Conservation (phyloP, 805 yeast genomes). For the Saccharomyces mikatae region DNA sequence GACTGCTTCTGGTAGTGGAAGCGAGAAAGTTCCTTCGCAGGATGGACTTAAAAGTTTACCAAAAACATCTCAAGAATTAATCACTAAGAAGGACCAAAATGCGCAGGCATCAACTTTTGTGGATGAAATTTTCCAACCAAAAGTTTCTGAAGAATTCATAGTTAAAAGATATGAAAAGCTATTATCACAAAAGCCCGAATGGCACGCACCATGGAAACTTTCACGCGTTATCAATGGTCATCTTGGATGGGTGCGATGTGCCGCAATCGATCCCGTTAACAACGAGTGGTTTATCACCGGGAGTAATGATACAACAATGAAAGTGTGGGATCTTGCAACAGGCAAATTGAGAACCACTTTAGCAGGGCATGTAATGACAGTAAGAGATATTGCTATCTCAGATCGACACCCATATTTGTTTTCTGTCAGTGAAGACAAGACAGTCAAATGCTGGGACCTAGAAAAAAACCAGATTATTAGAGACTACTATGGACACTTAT, state of each 20-base stretch:
- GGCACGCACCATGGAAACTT: conserved; percentile 66
- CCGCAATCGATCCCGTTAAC: conserved; percentile 68
- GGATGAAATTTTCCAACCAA: conserved; percentile 4
- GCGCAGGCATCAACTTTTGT: conserved; percentile 1
- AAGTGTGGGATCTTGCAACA: conserved; percentile 81
- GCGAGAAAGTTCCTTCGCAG: background rate
- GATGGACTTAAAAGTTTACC: background rate
- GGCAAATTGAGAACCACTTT: conserved; percentile 64
- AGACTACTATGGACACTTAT: conserved; percentile 89
- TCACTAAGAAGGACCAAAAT: conserved; percentile 4
- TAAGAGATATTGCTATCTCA: conserved; percentile 68
- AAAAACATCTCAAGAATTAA: conserved; percentile 1
- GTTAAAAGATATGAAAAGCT: conserved; percentile 18
- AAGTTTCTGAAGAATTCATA: conserved; percentile 10
- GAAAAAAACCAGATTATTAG: conserved; percentile 75
- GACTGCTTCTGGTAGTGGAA: background rate
- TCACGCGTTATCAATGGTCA: conserved; percentile 78
- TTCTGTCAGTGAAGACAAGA: conserved; percentile 87
- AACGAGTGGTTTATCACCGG: conserved; percentile 92
- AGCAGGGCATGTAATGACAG: conserved; percentile 88
- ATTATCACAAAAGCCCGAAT: conserved; percentile 24
- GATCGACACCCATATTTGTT: conserved; percentile 78
- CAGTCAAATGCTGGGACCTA: conserved; percentile 92
- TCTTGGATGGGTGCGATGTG: conserved; percentile 83
- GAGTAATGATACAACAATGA: conserved; percentile 78